These are phyloP conservation scores for Thecamonas trahens DNA, from an alignment of 78 protist species.

Conservation along the genomic window DNA sequence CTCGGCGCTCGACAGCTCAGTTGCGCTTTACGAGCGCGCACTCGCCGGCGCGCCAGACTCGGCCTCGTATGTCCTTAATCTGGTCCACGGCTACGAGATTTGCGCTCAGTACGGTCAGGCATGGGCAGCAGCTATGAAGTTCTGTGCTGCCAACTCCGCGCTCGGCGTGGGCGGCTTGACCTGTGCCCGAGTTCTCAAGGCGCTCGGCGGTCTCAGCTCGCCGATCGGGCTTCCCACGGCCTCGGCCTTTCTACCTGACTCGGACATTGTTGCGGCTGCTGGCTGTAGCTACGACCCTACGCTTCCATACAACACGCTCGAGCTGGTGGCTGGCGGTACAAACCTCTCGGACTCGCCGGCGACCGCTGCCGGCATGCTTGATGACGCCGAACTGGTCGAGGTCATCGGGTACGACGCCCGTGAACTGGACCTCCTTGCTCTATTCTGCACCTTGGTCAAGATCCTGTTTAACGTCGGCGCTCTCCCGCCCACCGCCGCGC, in stretches of 20 bases:
- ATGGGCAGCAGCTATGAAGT: not conserved
- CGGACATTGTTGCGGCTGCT: not conserved
- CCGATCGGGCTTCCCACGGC: not conserved
- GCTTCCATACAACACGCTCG: too few relatives aligned
- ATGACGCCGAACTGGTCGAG: too few relatives aligned
- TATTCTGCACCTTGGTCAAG: constrained; percentile 67
- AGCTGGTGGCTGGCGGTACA: too few relatives aligned
- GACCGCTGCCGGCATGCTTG: too few relatives aligned
- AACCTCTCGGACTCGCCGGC: too few relatives aligned
- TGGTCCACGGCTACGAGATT: constrained; percentile 40
- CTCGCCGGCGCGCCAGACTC: not conserved
- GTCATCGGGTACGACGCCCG: constrained; percentile 27
- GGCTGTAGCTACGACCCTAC: not conserved
- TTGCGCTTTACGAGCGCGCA: constrained; percentile 16
- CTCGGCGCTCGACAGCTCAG: constrained; percentile 21
- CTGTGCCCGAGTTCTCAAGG: not conserved
- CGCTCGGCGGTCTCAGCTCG: not conserved
- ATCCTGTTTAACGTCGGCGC: constrained; percentile 50
- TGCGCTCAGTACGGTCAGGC: constrained; percentile 18
- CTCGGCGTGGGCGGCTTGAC: too few relatives aligned
- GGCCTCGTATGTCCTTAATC: constrained; percentile 42
- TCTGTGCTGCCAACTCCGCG: too few relatives aligned
- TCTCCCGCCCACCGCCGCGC: constrained; percentile 40
- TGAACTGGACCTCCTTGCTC: constrained; percentile 70
- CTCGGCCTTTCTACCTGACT: not conserved